Conservation (phyloP, 495 filamentous ascomycete genomes). For the Cenococcum geophilum region DNA sequence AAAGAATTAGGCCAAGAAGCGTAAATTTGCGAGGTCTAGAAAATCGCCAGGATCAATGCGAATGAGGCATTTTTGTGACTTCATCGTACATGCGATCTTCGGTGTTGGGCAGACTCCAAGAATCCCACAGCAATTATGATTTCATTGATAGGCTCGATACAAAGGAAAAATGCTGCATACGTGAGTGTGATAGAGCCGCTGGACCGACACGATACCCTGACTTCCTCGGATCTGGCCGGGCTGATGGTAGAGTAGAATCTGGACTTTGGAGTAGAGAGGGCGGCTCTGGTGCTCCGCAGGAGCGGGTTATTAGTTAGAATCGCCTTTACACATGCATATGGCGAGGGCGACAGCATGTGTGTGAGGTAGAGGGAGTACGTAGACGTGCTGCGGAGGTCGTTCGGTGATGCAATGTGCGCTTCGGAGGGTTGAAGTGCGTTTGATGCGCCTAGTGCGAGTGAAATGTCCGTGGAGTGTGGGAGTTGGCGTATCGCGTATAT, state of each 20-base stretch:
- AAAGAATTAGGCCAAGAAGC: too few relatives aligned
- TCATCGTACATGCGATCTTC: conserved; percentile 8
- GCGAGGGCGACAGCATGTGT: background rate
- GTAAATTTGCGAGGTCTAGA: too few relatives aligned
- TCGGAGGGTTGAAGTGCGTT: too few relatives aligned
- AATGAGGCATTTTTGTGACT: conserved; percentile 7
- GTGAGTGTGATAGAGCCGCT: conserved; percentile 35
- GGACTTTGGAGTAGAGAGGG: background rate
- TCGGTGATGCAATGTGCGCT: too few relatives aligned
- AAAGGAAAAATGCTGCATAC: conserved; percentile 20
- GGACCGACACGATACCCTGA: conserved; percentile 32
- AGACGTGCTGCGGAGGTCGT: too few relatives aligned
- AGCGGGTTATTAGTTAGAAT: background rate
- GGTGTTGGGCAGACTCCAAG: background rate
- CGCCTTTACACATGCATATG: background rate
- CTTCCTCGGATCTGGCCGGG: conserved; percentile 10
- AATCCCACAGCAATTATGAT: background rate
- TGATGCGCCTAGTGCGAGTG: too few relatives aligned
- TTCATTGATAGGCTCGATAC: background rate
- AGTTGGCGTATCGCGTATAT: background rate
- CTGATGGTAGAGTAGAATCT: background rate
- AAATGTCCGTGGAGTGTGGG: too few relatives aligned
- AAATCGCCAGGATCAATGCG: background rate
- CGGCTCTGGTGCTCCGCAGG: background rate
- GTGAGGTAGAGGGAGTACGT: too few relatives aligned